phyloP scores from a whole-genome alignment of 495 filamentous ascomycete genomes.

The Penicillium paxilli region DNA sequence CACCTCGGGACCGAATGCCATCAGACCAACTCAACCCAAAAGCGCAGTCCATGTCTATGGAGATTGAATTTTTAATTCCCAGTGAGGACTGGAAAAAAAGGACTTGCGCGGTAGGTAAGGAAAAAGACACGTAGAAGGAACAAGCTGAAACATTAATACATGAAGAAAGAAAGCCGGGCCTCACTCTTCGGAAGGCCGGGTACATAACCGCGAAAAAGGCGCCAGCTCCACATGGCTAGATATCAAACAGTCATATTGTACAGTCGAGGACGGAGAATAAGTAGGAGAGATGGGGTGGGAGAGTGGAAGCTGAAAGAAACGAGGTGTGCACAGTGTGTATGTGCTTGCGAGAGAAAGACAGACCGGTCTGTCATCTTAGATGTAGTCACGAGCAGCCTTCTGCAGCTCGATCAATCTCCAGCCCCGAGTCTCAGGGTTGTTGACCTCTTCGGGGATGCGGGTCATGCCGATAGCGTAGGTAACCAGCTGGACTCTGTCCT shows the following conservation, averaged over 20 bases:
- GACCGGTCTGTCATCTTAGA: slow-evolving; percentile 47
- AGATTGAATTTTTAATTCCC: slow-evolving; percentile 7
- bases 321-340: neutral
- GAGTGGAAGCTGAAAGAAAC: neutral
- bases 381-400: slow-evolving; percentile 96
- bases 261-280: slow-evolving; percentile 25
- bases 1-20: slow-evolving; percentile 30
- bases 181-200: slow-evolving; percentile 20
- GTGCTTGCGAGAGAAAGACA: neutral
- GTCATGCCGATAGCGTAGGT: slow-evolving; percentile 98
- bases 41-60: slow-evolving; percentile 23
- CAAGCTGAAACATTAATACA: slow-evolving; percentile 33
- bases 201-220: slow-evolving; percentile 30
- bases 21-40: slow-evolving; percentile 24
- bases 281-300: slow-evolving; percentile 4
- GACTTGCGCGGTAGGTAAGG: slow-evolving; percentile 9
- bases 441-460: slow-evolving; percentile 88
- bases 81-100: slow-evolving; percentile 2
- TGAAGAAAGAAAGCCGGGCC: slow-evolving; percentile 22
- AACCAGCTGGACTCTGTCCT: slow-evolving; percentile 96
- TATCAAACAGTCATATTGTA: slow-evolving; percentile 45
- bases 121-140: slow-evolving; percentile 16
- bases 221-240: slow-evolving; percentile 40
- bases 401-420: slow-evolving; percentile 98
- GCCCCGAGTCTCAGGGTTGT: slow-evolving; percentile 91